Evolutionary conservation across 169 alveolate genomes (phyloP).

Genomic region (Sarcocystis neurona): DNA sequence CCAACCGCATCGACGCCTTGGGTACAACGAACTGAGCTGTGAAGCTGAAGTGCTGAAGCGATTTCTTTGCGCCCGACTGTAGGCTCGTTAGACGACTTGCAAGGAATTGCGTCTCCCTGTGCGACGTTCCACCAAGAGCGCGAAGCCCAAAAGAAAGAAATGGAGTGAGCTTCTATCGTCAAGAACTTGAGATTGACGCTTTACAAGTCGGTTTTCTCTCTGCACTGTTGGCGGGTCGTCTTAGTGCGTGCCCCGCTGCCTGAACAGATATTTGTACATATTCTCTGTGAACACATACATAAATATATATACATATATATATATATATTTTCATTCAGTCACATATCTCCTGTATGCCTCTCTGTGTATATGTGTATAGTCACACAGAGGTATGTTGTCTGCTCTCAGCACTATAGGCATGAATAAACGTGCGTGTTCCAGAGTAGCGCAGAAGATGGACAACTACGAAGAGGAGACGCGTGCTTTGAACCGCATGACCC

Average conservation of each 20-base stretch:
- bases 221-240: too few relatives aligned
- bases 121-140: conserved; percentile 26
- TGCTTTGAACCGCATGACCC: conserved; percentile 26
- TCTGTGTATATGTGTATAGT: too few relatives aligned
- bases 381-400: too few relatives aligned
- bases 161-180: background rate
- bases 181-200: background rate
- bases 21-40: background rate
- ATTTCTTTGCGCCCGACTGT: too few relatives aligned
- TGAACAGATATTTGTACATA: too few relatives aligned
- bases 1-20: conserved; percentile 3
- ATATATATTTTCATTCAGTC: too few relatives aligned
- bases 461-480: conserved; percentile 1
- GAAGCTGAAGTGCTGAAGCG: background rate
- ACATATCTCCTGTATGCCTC: too few relatives aligned
- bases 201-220: too few relatives aligned
- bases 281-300: too few relatives aligned
- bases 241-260: too few relatives aligned
- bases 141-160: conserved; percentile 30
- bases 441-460: background rate
- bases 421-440: background rate
- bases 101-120: conserved; percentile 21
- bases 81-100: conserved; percentile 22
- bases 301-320: too few relatives aligned
- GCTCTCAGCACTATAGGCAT: too few relatives aligned